Evolutionary conservation across 371 early-diverging fungal species (phyloP), one percentile per base, ranked within the genome.

Genomic region (Rhizopus stolonifer): DNA sequence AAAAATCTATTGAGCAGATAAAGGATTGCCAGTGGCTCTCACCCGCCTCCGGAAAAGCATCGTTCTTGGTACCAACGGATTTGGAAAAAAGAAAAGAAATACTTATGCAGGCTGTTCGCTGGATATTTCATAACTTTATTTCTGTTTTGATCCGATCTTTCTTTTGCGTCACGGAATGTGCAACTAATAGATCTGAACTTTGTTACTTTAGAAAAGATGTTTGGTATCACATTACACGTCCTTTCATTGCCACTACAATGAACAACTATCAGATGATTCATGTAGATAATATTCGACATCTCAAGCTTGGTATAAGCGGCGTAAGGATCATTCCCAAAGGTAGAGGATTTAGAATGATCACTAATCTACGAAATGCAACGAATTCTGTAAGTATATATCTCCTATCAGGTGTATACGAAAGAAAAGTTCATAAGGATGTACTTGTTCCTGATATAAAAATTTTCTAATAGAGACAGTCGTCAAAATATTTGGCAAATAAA

Each of bases 181-280:
- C 85, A 0, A 53, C 64, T 4, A 59, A 76, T 33, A 76, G 82
- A 14, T 75, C 81, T 45, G 63, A 65, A 18, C 48, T 90, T 7
- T 80, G 83, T 54, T 94, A 88, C 60, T 94, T 86, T 64, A 87
- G 92, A 21, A 81, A 83, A 39, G 91, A 88, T 44, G 73, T 85
- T 1, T 95, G 95, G 95, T 46, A 55, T 0, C 25, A 45, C 1
- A 63, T 88, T 21, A 64, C 80, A 0, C 50, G 59, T n/a, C 59
- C 76, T 2, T 69, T 77, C 2, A 49, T 82, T 38, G 44, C 46
- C 4, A 54, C 31, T 22, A 60, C 90, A 4, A 62, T 64, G 4
- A 19, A 63, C 67, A 21, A 56, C 67, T 25, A 32, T 2, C 25
- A 44, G 23, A n/a, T 43, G 25, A 49, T 31, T 22, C 15, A 40